These are phyloP conservation scores for Craspedostauros australis DNA, from an alignment of 108 stramenopile species.

Conservation along the genomic window DNA sequence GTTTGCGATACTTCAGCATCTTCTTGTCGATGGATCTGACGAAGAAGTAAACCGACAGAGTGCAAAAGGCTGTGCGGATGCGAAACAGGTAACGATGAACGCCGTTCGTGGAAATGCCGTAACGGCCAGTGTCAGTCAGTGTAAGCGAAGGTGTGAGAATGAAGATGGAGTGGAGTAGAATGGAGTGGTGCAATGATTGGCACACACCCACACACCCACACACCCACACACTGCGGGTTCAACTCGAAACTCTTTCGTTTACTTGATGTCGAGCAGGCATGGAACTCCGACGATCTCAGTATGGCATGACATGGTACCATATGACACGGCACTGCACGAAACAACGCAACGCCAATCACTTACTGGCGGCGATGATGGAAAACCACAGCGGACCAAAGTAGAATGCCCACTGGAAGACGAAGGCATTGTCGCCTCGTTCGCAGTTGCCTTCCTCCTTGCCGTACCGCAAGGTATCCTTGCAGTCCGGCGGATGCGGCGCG, in stretches of 20 bases:
- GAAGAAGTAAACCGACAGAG: not conserved
- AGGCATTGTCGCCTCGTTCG: not conserved
- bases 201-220: too few relatives aligned
- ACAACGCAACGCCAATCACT: not conserved
- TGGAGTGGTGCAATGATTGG: too few relatives aligned
- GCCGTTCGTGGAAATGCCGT: not conserved
- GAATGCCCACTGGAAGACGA: not conserved
- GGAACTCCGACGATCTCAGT: too few relatives aligned
- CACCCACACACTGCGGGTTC: too few relatives aligned
- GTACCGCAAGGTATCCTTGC: too few relatives aligned
- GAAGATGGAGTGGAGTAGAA: too few relatives aligned
- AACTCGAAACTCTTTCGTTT: too few relatives aligned
- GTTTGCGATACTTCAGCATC: not conserved
- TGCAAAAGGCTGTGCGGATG: not conserved
- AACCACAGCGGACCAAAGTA: not conserved
- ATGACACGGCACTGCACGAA: too few relatives aligned
- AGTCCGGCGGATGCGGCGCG: constrained; percentile 2
- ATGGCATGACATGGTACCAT: too few relatives aligned
- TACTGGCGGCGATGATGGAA: constrained; percentile 1
- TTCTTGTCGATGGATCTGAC: not conserved
- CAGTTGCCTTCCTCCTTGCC: not conserved
- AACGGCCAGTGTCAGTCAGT: too few relatives aligned
- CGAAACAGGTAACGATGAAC: not conserved
- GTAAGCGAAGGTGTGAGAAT: too few relatives aligned
- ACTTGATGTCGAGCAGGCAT: too few relatives aligned